A percentile compares a stretch with the other conserved stretches of the same genome.
Conservation (phyloP, 129 eudicot species). For the Lactuca saligna region DNA sequence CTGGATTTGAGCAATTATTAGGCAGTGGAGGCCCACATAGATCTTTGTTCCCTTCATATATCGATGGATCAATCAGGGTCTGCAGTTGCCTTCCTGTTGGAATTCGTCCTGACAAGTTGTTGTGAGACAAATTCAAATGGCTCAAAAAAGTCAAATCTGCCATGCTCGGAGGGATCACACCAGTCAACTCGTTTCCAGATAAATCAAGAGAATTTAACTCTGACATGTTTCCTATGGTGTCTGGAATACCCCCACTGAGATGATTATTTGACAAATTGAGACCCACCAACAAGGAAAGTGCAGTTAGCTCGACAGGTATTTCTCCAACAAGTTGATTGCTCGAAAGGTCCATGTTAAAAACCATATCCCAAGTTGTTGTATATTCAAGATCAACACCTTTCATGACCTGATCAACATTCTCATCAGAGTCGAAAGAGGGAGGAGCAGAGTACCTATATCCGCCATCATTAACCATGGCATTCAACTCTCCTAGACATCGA, state of each 20-base stretch:
- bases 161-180: slow-evolving; percentile 19
- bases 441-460: not conserved
- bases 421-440: not conserved
- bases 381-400: not conserved
- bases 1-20: not conserved
- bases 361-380: not conserved
- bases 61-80: not conserved
- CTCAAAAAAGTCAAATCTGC: slow-evolving; percentile 10
- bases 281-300: not conserved
- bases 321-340: slow-evolving; percentile 6
- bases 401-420: not conserved
- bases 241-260: slow-evolving; percentile 23
- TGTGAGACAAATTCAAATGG: slow-evolving; percentile 5
- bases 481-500: not conserved
- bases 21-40: not conserved
- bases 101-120: not conserved
- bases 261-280: slow-evolving; percentile 27
- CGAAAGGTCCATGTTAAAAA: slow-evolving; percentile 8
- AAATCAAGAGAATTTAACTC: not conserved
- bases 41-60: not conserved
- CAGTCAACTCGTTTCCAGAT: slow-evolving; percentile 11
- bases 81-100: not conserved
- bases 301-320: slow-evolving; percentile 14
- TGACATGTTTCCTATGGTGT: slow-evolving; percentile 7
- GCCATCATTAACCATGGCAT: not conserved